Evolutionary conservation across 345 rosid species (phyloP).

Genomic region (Aquilaria yunnanensis): DNA sequence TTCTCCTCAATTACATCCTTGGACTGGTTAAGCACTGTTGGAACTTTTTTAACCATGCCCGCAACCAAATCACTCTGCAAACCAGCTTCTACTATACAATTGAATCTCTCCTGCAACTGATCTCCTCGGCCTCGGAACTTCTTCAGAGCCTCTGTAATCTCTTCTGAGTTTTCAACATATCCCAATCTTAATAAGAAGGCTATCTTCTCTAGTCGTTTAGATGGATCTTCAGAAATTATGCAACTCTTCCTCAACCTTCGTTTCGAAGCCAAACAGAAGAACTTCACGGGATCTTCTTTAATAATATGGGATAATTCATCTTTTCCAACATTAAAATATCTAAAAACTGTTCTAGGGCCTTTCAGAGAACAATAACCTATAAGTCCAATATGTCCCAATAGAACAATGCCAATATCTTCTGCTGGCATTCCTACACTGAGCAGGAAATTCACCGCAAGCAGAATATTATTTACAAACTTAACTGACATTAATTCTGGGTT

Average conservation of each 20-base stretch:
- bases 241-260: conserved; percentile 22
- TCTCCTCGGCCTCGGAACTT: conserved; percentile 80
- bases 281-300: conserved; percentile 49
- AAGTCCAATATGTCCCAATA: conserved; percentile 30
- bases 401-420: conserved; percentile 34
- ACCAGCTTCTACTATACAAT: conserved; percentile 71
- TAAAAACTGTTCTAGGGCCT: conserved; percentile 43
- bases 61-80: conserved; percentile 42
- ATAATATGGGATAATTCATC: conserved; percentile 41
- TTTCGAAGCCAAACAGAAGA: conserved; percentile 50
- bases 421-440: conserved; percentile 44
- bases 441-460: conserved; percentile 43
- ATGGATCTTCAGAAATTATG: conserved; percentile 19
- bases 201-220: conserved; percentile 40
- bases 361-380: conserved; percentile 49
- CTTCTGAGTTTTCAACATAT: conserved; percentile 74
- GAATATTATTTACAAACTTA: conserved; percentile 39
- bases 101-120: conserved; percentile 82
- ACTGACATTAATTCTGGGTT: conserved; percentile 46
- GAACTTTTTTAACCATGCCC: conserved; percentile 54
- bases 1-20: conserved; percentile 64
- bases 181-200: conserved; percentile 64
- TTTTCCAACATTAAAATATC: conserved; percentile 33
- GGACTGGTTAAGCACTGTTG: conserved; percentile 62
- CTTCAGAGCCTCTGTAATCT: conserved; percentile 60